Evolutionary conservation across 768 basidiomycete species (phyloP).

Genomic region (Boletus sensibilis): DNA sequence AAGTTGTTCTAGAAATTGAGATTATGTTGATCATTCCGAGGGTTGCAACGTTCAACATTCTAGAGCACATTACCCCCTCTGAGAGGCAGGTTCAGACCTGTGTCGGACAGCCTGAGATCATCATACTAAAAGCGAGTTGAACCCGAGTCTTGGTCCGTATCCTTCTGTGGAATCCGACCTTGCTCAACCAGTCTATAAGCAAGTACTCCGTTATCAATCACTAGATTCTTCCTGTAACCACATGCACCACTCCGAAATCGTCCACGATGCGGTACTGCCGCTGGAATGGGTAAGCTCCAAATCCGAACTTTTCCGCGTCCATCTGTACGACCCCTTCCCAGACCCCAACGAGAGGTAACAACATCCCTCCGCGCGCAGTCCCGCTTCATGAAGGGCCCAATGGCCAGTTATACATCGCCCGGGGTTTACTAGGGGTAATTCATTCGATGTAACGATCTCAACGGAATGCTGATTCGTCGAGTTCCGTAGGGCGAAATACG

Average conservation of each 20-base stretch:
- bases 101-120: not conserved
- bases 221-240: too few relatives aligned
- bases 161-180: not conserved
- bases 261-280: conserved; percentile 4
- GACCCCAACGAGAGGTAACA: conserved; percentile 16
- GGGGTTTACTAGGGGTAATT: conserved; percentile 15
- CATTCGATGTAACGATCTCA: not conserved
- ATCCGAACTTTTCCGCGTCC: not conserved
- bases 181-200: not conserved
- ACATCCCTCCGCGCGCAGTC: conserved; percentile 22
- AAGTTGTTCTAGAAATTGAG: not conserved
- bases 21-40: conserved; percentile 1
- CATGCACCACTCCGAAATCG: conserved; percentile 5
- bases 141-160: not conserved
- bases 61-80: not conserved
- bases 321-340: not conserved
- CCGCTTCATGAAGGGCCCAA: conserved; percentile 3
- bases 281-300: conserved; percentile 16
- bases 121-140: conserved; percentile 1
- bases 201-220: not conserved
- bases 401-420: conserved; percentile 21
- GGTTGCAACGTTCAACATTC: conserved; percentile 1
- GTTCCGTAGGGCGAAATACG: conserved; percentile 18
- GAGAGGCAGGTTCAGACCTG: not conserved
- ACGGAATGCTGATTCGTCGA: conserved; percentile 1